Percentiles rank a stretch among this genome's conserved stretches.
These are phyloP conservation scores for Borovskyia barvae DNA, from an alignment of 208 protist genomes.

Conservation along the genomic window DNA sequence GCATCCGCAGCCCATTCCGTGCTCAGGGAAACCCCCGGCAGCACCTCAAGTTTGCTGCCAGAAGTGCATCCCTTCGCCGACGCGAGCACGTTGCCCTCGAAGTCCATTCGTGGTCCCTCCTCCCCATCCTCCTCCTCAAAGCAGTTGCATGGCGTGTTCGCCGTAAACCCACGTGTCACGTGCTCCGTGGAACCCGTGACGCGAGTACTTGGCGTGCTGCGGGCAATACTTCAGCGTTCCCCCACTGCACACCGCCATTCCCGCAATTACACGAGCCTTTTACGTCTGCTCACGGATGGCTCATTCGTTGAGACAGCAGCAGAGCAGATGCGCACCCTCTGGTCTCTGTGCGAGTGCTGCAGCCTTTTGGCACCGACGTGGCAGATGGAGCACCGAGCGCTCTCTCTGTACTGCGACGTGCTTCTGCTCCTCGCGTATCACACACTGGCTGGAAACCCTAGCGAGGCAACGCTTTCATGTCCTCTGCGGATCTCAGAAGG, in stretches of 20 bases:
- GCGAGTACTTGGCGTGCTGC: background rate
- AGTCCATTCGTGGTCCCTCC: too few relatives aligned
- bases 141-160: too few relatives aligned
- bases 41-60: too few relatives aligned
- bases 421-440: slow-evolving; percentile 16
- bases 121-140: too few relatives aligned
- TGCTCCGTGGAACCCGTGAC: background rate
- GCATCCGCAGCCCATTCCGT: slow-evolving; percentile 2
- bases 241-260: background rate
- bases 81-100: too few relatives aligned
- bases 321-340: slow-evolving; percentile 8
- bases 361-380: background rate
- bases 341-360: slow-evolving; percentile 4
- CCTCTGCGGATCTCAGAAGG: background rate
- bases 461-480: background rate
- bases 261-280: slow-evolving; percentile 1
- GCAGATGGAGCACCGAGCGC: background rate
- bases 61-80: too few relatives aligned
- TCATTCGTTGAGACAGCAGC: slow-evolving; percentile 6
- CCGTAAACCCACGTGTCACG: too few relatives aligned
- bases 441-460: background rate
- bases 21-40: background rate
- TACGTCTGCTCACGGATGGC: slow-evolving; percentile 12
- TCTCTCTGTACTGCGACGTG: slow-evolving; percentile 27
- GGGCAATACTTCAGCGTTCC: slow-evolving; percentile 11